These are phyloP conservation scores for Epichloe sibirici DNA, from an alignment of 2,329 filamentous ascomycete species.

Conservation along the genomic window DNA sequence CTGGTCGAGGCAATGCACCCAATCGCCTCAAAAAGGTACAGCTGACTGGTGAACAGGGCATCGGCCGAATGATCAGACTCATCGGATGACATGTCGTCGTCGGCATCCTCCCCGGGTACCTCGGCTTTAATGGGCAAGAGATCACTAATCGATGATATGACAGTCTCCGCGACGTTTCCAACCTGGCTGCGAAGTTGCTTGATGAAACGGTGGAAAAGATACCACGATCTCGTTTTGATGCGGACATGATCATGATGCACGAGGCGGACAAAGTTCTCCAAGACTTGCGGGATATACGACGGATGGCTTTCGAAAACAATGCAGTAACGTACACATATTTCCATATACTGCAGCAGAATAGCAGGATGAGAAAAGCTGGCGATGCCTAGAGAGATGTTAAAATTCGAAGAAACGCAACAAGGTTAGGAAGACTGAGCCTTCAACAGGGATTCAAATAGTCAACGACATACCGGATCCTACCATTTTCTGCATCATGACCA, in stretches of 20 bases:
- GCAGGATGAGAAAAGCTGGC: constrained; percentile 80
- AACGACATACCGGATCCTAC: constrained; percentile 65
- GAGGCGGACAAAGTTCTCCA: constrained; percentile 84
- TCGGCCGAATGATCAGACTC: constrained; percentile 85
- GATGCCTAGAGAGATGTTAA: constrained; percentile 44
- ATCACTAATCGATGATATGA: constrained; percentile 83
- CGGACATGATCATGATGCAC: constrained; percentile 81
- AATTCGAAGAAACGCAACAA: not conserved
- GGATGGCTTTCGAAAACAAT: constrained; percentile 82
- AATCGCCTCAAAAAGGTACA: constrained; percentile 90
- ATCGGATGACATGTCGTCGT: constrained; percentile 91
- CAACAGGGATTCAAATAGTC: not conserved
- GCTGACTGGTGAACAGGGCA: constrained; percentile 78
- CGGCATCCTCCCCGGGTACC: constrained; percentile 59
- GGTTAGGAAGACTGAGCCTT: not conserved
- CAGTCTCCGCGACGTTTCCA: constrained; percentile 78
- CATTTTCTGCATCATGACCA: constrained; percentile 92
- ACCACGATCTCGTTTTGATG: constrained; percentile 88
- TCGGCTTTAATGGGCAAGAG: constrained; percentile 86
- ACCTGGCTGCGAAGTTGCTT: constrained; percentile 77
- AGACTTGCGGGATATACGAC: constrained; percentile 68
- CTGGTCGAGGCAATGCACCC: constrained; percentile 80
- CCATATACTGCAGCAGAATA: constrained; percentile 94
- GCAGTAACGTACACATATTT: constrained; percentile 90
- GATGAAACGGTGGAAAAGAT: constrained; percentile 85